These are phyloP conservation scores for Cladophialophora exuberans DNA, from an alignment of 2,329 filamentous ascomycete species.

Conservation along the genomic window DNA sequence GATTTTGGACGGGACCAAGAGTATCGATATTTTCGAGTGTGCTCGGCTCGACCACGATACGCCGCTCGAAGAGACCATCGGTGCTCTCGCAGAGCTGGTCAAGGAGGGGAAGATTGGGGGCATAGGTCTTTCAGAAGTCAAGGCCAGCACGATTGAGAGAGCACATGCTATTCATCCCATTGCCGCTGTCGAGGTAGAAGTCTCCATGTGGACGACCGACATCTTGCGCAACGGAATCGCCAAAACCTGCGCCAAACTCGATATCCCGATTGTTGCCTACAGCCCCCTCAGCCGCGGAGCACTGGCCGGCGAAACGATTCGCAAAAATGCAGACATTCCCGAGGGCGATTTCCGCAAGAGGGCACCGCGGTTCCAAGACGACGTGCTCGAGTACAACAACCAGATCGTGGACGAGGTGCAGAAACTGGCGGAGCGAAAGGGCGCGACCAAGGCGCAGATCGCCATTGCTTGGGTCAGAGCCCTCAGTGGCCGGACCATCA, in stretches of 20 bases:
- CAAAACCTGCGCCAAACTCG: slow-evolving; percentile 57
- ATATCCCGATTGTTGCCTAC: slow-evolving; percentile 63
- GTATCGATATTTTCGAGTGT: slow-evolving; percentile 63
- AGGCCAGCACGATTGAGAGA: slow-evolving; percentile 49
- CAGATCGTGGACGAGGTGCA: slow-evolving; percentile 52
- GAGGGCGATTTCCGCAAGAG: slow-evolving; percentile 49
- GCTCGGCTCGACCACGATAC: slow-evolving; percentile 59
- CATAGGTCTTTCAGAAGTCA: slow-evolving; percentile 48
- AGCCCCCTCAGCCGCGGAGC: slow-evolving; percentile 63
- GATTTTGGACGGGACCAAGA: slow-evolving; percentile 56
- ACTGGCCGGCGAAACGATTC: slow-evolving; percentile 49
- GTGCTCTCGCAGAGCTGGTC: slow-evolving; percentile 43
- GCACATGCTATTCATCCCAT: slow-evolving; percentile 59
- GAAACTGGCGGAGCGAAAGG: slow-evolving; percentile 50
- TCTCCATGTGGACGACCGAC: slow-evolving; percentile 61
- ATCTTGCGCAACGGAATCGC: slow-evolving; percentile 63
- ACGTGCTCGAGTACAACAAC: slow-evolving; percentile 55
- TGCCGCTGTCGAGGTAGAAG: slow-evolving; percentile 63
- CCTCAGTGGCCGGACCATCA: slow-evolving; percentile 40
- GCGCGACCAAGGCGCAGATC: slow-evolving; percentile 50
- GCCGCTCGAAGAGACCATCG: slow-evolving; percentile 53
- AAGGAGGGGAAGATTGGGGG: slow-evolving; percentile 50
- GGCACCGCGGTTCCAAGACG: slow-evolving; percentile 55
- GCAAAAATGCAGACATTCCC: slow-evolving; percentile 53
- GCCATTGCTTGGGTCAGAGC: slow-evolving; percentile 54